Base-by-base conservation (phyloP, 345 rosid species). In the Firmiana major region DNA sequence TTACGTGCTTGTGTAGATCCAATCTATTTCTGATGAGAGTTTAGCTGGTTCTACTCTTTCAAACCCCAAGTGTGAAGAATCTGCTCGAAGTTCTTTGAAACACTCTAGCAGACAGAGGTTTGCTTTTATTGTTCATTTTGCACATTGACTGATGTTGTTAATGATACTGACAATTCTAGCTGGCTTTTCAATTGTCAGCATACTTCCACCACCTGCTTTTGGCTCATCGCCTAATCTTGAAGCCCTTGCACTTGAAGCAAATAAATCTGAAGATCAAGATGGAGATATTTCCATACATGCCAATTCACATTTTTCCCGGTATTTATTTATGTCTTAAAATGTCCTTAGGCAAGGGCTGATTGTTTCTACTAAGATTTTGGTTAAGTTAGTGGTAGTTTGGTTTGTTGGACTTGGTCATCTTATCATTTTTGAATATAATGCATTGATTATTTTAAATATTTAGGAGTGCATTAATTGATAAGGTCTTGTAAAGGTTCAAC, bases 201-300 rank as follows among this genome's bases (percentile, higher is more conserved):
- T 89, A 75, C 99, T 89, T 85, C 98, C 99, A n/a, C 97, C 98
- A 2, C 99, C 99, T 75, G 93, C 99, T 34, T 95, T 95, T 81
- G 97, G 99, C 69, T 95, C 99, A 63, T 95, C 98, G 2, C 98
- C 94, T 59, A 93, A 93, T 86, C 98, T 93, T 55, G 97, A 92
- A 88, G 93, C 94, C 42, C 94, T 93, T 80, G 97, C 92, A 5
- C 92, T 93, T 68, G 92, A 86, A 76, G 89, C 87, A 51, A 87
- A 71, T 83, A 77, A 76, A 51, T 69, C 79, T 71, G 83, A 83
- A 24, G 86, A 82, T 69, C 80, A 88, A 65, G 93, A 93, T 42
- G 94, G 82, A 3, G 97, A 91, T 80, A 79, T 79, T 83, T 96
- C 97, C 69, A 93, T 89, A 72, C 97, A 87, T 85, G 94, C 91